Base-by-base conservation (phyloP, 148 eudicot genomes). In the Rhododendron simsii region DNA sequence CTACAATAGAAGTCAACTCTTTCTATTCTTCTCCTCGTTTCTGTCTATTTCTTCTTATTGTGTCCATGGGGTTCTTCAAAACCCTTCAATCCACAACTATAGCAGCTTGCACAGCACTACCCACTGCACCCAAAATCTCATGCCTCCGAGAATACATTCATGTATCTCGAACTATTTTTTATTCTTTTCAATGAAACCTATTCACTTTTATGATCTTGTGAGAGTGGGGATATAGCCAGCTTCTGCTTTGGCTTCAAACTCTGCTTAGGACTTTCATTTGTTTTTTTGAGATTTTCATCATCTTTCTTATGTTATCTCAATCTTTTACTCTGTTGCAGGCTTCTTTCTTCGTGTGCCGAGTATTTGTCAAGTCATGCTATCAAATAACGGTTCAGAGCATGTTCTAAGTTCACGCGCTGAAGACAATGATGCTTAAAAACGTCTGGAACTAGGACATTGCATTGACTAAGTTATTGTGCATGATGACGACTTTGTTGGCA, bases 261-360 rank as follows among this genome's bases (percentile, higher is more conserved):
- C 0, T 51, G 16, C 55, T 11, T 16, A 21, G 23, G 23, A 44
- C 9, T 44, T 78, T 78, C 10, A 8, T 82, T 5, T 20, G 28
- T 55, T 21, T 55, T 35, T 4, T 47, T 4, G 20, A 35, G 44
- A 53, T 37, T 37, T 2, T 75, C 9, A 18, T 15, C 33, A 7
- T 59, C 55, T 67, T 61, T 47, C 44, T 82, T 84, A 35, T 41
- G 23, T 3, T 11, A 82, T 81, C 73, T 55, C 30, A 37, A 39
- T 84, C 14, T 71, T 10, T 26, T 16, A 37, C 53, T 30, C 74
- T 83, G 83, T 55, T 89, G 87, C 92, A 93, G 95, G 92, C 89
- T 53, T 85, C 94, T 26, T 91, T 88, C 85, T 91, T 93, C 35
- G 87, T 91, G 2, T 93, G 93, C 86, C 91, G 92, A 83, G 81